Evolutionary conservation across 148 eudicot genomes (phyloP), one percentile per base, ranked within the genome.

Genomic region (Tetragonia tetragonoides): DNA sequence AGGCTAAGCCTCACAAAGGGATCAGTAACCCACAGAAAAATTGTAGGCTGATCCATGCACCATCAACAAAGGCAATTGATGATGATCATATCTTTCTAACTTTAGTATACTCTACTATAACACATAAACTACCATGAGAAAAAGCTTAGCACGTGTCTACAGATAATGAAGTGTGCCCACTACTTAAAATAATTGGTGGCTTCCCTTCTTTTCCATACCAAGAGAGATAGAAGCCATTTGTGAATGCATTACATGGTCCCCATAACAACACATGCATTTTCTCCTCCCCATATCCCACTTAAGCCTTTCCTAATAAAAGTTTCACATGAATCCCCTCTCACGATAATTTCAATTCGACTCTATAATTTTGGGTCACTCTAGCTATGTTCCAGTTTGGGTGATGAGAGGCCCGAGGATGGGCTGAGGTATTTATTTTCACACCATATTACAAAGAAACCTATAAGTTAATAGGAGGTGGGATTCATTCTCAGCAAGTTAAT

Each of bases 131-230:
- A 2, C 28, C 72, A 53, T 18, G 49, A 68, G 53, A 34, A 5
- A 68, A 68, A 42, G 72, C 34, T 6, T 9, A 68, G 72, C 53
- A 68, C 72, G 72, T 70, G 60, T 70, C 60, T 49, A 23, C 60
- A 70, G 41, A 7, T 70, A 16, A 51, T 47, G 14, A 42, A 16
- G 24, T 14, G 60, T 70, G 60, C 21, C 40, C 59, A 51, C 74
- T 47, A 18, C 53, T 44, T 68, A 64, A 66, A 66, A 66, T 37
- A 66, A 38, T 40, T 15, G 4, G 0, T 56, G n/a, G n/a, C 1
- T 16, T 56, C 12, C n/a, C 12, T 15, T 15, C 47, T 44, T 44
- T 44, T 44, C 9, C 47, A 14, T 49, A 49, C 12, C 10, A 10
- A 8, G 10, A 4, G 20, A n/a, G 4, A 28, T n/a, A 60, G 24